These are phyloP conservation scores for Lachancea kluyveri DNA, from an alignment of 805 yeast species.

Conservation along the genomic window DNA sequence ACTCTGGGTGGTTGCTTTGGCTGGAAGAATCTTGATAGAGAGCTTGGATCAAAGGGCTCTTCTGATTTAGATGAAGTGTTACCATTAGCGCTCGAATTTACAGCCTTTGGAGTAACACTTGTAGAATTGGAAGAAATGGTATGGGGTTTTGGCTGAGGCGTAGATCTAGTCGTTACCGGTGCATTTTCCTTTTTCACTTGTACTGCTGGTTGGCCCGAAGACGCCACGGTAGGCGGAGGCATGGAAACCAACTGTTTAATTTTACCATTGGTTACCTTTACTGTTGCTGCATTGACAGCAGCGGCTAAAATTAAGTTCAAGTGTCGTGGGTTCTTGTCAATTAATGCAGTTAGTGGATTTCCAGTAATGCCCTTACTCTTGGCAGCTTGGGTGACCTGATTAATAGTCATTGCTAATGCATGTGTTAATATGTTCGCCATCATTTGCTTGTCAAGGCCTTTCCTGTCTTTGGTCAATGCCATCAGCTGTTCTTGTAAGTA, in stretches of 20 bases:
- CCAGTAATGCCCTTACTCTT: constrained; percentile 77
- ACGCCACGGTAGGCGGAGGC: constrained; percentile 17
- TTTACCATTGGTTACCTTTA: constrained; percentile 50
- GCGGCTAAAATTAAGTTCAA: constrained; percentile 72
- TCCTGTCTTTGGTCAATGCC: constrained; percentile 69
- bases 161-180: not conserved
- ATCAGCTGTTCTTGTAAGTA: constrained; percentile 83
- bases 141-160: constrained; percentile 7
- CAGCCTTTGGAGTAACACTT: too few species aligned
- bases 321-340: constrained; percentile 76
- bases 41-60: constrained; percentile 30
- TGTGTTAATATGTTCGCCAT: constrained; percentile 82
- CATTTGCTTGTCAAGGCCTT: constrained; percentile 69
- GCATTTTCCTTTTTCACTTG: constrained; percentile 1
- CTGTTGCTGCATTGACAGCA: constrained; percentile 73
- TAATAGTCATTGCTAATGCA: constrained; percentile 89
- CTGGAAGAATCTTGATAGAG: constrained; percentile 32
- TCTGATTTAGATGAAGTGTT: constrained; percentile 5
- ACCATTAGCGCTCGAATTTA: not conserved
- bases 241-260: constrained; percentile 36
- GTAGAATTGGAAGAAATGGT: too few species aligned
- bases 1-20: constrained; percentile 24
- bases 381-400: constrained; percentile 83
- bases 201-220: constrained; percentile 4
- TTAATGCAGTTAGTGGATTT: constrained; percentile 69